phyloP scores from a whole-genome alignment of 192 early-diverging fungal genomes.

The Coemansia sp. region DNA sequence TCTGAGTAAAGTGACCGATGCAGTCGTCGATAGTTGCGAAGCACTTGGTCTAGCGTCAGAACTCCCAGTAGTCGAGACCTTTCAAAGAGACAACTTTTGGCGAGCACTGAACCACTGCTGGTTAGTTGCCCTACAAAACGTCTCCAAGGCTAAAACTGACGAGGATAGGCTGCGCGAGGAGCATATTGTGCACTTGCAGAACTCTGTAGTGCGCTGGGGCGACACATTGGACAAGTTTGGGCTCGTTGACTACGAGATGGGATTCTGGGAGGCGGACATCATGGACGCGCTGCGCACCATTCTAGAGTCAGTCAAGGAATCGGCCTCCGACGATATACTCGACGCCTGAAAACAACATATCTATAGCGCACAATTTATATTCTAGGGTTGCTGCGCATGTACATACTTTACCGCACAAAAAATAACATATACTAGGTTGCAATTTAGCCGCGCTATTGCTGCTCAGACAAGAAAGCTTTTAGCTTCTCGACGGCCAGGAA shows the following conservation, averaged over 20 bases:
- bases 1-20: constrained; percentile 66
- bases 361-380: neutral
- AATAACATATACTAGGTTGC: neutral
- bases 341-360: neutral
- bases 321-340: neutral
- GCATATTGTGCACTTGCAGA: constrained; percentile 62
- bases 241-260: constrained; percentile 83
- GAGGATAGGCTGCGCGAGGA: constrained; percentile 60
- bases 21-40: constrained; percentile 68
- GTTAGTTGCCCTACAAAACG: constrained; percentile 69
- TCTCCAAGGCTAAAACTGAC: constrained; percentile 51
- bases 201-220: constrained; percentile 67
- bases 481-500: constrained; percentile 75
- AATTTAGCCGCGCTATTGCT: constrained; percentile 6
- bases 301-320: constrained; percentile 28
- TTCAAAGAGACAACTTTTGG: constrained; percentile 72
- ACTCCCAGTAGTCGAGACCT: constrained; percentile 58
- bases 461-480: constrained; percentile 46
- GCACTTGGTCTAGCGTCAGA: constrained; percentile 67
- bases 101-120: constrained; percentile 74
- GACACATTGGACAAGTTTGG: constrained; percentile 72
- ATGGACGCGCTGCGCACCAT: constrained; percentile 64
- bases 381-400: constrained; percentile 2
- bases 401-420: neutral
- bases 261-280: constrained; percentile 78